A percentile compares a stretch with the other conserved stretches of the same genome.
Conservation (phyloP, 805 yeast species). For the Millerozyma acaciae region DNA sequence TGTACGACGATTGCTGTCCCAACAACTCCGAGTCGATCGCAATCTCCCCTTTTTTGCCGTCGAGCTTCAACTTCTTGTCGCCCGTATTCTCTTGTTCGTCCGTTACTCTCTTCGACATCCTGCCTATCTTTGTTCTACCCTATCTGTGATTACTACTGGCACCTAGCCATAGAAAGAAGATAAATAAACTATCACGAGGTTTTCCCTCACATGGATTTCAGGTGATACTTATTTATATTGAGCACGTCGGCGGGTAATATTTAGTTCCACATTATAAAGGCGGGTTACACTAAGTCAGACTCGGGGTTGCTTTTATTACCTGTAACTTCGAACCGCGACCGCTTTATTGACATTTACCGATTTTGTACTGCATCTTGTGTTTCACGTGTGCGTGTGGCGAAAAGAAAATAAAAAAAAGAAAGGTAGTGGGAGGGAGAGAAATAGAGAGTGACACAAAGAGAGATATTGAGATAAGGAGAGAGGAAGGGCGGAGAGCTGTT, state of each 20-base stretch:
- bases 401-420: too few species aligned
- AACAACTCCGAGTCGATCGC: slow-evolving; percentile 43
- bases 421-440: too few species aligned
- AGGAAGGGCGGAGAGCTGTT: too few species aligned
- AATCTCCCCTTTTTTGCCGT: slow-evolving; percentile 14
- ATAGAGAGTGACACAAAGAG: too few species aligned
- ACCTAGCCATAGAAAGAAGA: slow-evolving; percentile 4
- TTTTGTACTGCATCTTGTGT: too few species aligned
- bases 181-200: slow-evolving; percentile 21
- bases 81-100: slow-evolving; percentile 10
- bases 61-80: slow-evolving; percentile 14
- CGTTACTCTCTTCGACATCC: slow-evolving; percentile 22
- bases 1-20: slow-evolving; percentile 36
- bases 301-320: too few species aligned
- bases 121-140: slow-evolving; percentile 6
- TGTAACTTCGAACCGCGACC: too few species aligned
- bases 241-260: slow-evolving; percentile 15
- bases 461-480: too few species aligned
- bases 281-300: too few species aligned
- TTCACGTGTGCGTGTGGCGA: too few species aligned
- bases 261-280: too few species aligned
- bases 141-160: neutral
- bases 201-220: slow-evolving; percentile 25
- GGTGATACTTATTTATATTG: slow-evolving; percentile 19
- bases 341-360: too few species aligned